Evolutionary conservation across 139 green algal species (phyloP), one percentile per base, ranked within the genome.

Genomic region (Micromonas commoda): DNA sequence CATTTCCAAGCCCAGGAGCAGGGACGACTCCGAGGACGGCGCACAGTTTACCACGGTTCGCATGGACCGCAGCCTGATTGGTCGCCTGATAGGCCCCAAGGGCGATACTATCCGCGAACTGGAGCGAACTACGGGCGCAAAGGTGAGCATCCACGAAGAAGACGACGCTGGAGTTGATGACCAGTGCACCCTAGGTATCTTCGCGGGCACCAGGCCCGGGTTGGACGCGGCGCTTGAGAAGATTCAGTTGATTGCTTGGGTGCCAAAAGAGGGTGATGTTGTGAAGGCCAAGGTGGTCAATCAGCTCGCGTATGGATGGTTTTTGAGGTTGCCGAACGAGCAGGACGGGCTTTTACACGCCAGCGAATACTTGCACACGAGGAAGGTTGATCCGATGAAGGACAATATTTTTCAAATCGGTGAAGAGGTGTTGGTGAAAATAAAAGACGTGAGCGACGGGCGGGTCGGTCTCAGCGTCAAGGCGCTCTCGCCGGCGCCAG

Each of bases 321-420:
- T 74, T 6, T 3, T 74, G 6, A 26, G 26, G 13, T 26, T 23
- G 19, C 34, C 67, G n/a, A 61, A 20, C 5, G 67, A 35, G 24
- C 23, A 60, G 20, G 35, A 74, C 16, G 67, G 67, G 4, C 61
- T 74, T 19, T 5, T 74, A 6, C 67, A 74, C 67, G 67, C 61
- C 6, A 52, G 28, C 23, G 29, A 72, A 52, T 51, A 54, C 24
- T 31, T 33, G 6, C 65, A 72, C 65, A n/a, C 24, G 65, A 31
- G 65, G 4, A 74, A 34, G 3, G 67, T 63, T 20, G 21, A 63
- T 29, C 23, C 34, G 67, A 16, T 2, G 34, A n/a, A n/a, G n/a
- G n/a, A n/a, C n/a, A 35, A 61, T 60, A 23, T 74, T 34, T 61
- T 63, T 23, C 6, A 5, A 6, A 23, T 74, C 20, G 67, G 67